A percentile compares a stretch with the other conserved stretches of the same genome.
phyloP scores from a whole-genome alignment of 345 rosid genomes.

The Corchorus olitorius region DNA sequence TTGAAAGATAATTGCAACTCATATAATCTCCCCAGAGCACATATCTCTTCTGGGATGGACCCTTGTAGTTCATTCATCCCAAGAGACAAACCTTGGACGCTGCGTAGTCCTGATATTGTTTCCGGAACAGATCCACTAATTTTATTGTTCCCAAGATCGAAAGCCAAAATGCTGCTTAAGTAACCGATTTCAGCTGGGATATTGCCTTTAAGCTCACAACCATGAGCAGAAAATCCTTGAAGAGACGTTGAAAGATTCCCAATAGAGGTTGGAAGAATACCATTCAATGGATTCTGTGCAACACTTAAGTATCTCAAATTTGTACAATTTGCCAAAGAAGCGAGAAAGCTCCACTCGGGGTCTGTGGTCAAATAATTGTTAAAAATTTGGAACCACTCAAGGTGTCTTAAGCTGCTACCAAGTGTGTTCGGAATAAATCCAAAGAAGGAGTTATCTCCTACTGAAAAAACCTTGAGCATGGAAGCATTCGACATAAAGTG shows the following conservation, averaged over 20 bases:
- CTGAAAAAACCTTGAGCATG: neutral
- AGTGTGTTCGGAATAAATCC: neutral
- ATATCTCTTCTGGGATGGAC: neutral
- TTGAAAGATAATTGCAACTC: neutral
- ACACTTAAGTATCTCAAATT: fast-evolving
- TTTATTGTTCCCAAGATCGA: neutral
- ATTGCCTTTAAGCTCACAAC: conserved; percentile 12
- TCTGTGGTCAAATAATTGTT: neutral
- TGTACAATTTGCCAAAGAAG: conserved; percentile 22
- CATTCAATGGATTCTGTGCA: neutral
- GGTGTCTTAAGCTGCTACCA: conserved; percentile 18
- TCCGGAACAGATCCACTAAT: conserved; percentile 7
- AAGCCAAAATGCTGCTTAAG: neutral
- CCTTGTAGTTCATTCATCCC: neutral
- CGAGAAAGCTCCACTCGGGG: conserved; percentile 8
- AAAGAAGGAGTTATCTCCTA: neutral
- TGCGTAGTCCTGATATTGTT: conserved; percentile 9
- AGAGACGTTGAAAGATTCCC: conserved; percentile 17
- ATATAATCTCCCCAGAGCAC: neutral
- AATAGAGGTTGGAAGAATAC: conserved; percentile 16
- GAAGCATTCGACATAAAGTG: neutral
- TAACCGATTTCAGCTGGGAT: conserved; percentile 20
- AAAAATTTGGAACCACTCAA: neutral
- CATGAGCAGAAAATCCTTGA: fast-evolving
- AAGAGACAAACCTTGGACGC: conserved; percentile 11